Percentiles rank a stretch among this genome's conserved stretches.
Evolutionary conservation across 2,329 filamentous ascomycete genomes (phyloP).

Genomic region (Penicillium sp.): DNA sequence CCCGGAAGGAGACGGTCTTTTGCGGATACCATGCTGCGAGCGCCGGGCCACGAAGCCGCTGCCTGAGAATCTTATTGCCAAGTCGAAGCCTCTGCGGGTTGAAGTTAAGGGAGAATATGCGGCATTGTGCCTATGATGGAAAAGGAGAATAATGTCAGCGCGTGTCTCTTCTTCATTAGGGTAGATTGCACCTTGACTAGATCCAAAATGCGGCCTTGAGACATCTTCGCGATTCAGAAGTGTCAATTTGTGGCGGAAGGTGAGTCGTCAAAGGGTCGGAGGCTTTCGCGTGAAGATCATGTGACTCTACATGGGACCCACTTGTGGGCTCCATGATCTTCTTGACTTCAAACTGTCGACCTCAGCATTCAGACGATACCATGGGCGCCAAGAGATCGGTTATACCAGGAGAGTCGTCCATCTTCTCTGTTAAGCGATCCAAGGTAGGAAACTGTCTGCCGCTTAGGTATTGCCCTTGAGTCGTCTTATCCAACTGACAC

Average conservation of each 20-base stretch:
- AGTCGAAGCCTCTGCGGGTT: constrained; percentile 80
- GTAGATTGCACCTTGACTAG: constrained; percentile 69
- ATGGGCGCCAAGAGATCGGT: constrained; percentile 31
- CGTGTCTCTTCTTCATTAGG: background rate
- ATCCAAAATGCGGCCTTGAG: constrained; percentile 57
- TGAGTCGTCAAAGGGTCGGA: background rate
- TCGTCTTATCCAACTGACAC: constrained; percentile 2
- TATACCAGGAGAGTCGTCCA: background rate
- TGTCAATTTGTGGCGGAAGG: background rate
- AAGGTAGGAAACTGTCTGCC: constrained; percentile 15
- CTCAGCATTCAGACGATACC: constrained; percentile 13
- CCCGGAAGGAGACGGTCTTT: constrained; percentile 66
- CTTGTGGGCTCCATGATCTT: background rate
- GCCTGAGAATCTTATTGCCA: constrained; percentile 88
- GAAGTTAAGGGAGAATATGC: constrained; percentile 85
- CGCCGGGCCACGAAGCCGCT: constrained; percentile 79
- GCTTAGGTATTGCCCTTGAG: background rate
- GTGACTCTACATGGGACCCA: background rate
- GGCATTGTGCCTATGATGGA: constrained; percentile 70
- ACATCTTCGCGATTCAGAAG: constrained; percentile 32
- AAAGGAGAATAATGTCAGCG: background rate
- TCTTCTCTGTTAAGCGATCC: constrained; percentile 9
- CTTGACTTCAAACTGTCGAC: background rate
- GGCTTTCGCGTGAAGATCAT: constrained; percentile 1
- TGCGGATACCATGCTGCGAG: constrained; percentile 87